A percentile compares a stretch with the other conserved stretches of the same genome.
These are phyloP conservation scores for Penicillium taxi DNA, from an alignment of 495 filamentous ascomycete species.

Conservation along the genomic window DNA sequence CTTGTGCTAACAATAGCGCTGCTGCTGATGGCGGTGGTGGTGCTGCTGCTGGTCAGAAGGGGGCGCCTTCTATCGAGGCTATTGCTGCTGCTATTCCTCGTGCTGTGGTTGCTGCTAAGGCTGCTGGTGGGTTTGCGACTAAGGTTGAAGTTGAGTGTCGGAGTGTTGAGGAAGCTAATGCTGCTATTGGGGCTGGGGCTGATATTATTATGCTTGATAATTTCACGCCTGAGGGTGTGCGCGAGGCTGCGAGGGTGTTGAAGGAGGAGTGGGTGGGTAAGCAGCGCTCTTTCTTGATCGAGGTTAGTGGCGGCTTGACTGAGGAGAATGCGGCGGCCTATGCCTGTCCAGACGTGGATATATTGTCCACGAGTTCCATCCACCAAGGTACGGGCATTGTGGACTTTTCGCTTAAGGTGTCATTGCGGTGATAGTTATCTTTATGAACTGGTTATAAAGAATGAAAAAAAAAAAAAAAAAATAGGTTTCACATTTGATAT, in stretches of 20 bases:
- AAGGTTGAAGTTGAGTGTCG: conserved; percentile 97
- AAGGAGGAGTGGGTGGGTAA: conserved; percentile 68
- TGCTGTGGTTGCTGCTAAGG: conserved; percentile 76
- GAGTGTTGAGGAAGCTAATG: conserved; percentile 76
- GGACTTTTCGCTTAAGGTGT: conserved; percentile 92
- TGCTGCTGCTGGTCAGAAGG: conserved; percentile 1
- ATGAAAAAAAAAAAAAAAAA: conserved; percentile 13
- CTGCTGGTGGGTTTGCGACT: conserved; percentile 75
- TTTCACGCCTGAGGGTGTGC: conserved; percentile 69
- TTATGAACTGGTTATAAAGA: conserved; percentile 1
- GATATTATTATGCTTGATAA: conserved; percentile 98
- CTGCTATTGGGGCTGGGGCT: conserved; percentile 82
- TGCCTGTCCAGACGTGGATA: conserved; percentile 84
- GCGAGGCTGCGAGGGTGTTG: conserved; percentile 57
- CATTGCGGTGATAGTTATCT: conserved; percentile 21
- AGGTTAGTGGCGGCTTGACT: conserved; percentile 87
- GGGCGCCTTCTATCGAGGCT: conserved; percentile 14
- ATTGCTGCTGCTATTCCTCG: conserved; percentile 64
- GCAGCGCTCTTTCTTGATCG: conserved; percentile 60
- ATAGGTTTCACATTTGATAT: not conserved
- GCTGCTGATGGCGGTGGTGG: conserved; percentile 20
- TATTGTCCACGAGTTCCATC: conserved; percentile 90
- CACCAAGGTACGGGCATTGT: conserved; percentile 91
- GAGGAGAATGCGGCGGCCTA: conserved; percentile 74
- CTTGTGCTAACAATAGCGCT: conserved; percentile 48